Percentiles rank a stretch among this genome's conserved stretches.
Conservation (phyloP, 1,139 yeast genomes). For the Kodamaea fungicola region DNA sequence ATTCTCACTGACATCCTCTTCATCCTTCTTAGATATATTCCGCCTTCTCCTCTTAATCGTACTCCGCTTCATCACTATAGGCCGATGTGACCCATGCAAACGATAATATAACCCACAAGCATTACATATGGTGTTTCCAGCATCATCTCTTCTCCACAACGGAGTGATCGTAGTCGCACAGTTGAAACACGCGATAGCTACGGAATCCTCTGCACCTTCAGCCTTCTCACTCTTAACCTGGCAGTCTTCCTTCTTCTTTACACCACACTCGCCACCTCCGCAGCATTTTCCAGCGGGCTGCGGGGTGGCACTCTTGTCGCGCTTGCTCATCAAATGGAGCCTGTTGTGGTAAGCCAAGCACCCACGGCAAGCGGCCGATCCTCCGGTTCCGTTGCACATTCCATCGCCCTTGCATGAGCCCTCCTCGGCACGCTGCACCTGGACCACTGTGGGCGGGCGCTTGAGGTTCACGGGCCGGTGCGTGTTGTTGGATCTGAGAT, state of each 20-base stretch:
- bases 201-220: conserved; percentile 30
- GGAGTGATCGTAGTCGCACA: conserved; percentile 86
- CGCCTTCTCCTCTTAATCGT: conserved; percentile 76
- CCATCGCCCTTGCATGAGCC: conserved; percentile 86
- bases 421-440: conserved; percentile 35
- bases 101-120: conserved; percentile 83
- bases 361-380: conserved; percentile 73
- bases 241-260: conserved; percentile 1
- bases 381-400: conserved; percentile 84
- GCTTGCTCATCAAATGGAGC: conserved; percentile 30
- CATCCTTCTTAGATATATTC: conserved; percentile 14
- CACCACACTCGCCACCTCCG: conserved; percentile 1
- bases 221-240: conserved; percentile 7
- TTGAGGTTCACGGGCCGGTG: conserved; percentile 61
- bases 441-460: conserved; percentile 59
- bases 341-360: conserved; percentile 83
- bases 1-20: too few species aligned
- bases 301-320: conserved; percentile 4
- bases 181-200: conserved; percentile 74
- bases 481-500: conserved; percentile 50
- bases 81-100: conserved; percentile 76
- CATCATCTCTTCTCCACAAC: conserved; percentile 79
- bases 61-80: conserved; percentile 67
- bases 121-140: conserved; percentile 80
- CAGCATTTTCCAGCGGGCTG: conserved; percentile 1